phyloP scores from a whole-genome alignment of 768 basidiomycete species.

The Pisolithus tinctorius region DNA sequence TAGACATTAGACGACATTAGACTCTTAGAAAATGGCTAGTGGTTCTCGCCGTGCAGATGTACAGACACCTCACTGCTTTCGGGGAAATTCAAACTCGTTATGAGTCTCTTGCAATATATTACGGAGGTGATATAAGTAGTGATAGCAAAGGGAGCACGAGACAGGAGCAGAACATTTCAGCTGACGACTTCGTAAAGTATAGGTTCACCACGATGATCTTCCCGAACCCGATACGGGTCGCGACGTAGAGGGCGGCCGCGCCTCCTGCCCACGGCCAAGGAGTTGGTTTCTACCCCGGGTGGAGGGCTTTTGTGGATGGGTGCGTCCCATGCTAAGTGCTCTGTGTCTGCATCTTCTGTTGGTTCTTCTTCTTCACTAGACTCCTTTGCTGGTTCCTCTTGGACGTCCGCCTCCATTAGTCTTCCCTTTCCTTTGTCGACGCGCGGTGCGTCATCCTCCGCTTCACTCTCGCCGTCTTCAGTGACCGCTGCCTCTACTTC shows the following conservation, averaged over 20 bases:
- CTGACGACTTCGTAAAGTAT: constrained; percentile 1
- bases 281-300: neutral
- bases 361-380: neutral
- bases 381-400: neutral
- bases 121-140: neutral
- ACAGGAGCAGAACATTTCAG: neutral
- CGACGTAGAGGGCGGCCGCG: constrained; percentile 1
- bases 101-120: neutral
- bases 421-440: neutral
- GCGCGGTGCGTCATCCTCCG: neutral
- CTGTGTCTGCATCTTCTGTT: neutral
- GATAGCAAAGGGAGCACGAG: no score
- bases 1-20: no score
- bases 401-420: neutral
- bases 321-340: neutral
- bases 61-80: no score
- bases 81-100: no score
- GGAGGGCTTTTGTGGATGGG: neutral
- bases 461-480: neutral
- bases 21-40: no score
- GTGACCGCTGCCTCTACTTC: neutral
- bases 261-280: neutral
- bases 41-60: no score
- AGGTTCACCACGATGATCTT: constrained; percentile 1
- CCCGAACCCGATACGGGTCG: constrained; percentile 1